Evolutionary conservation across 2,329 filamentous ascomycete genomes (phyloP).

Genomic region (Paecilomyces sp.): DNA sequence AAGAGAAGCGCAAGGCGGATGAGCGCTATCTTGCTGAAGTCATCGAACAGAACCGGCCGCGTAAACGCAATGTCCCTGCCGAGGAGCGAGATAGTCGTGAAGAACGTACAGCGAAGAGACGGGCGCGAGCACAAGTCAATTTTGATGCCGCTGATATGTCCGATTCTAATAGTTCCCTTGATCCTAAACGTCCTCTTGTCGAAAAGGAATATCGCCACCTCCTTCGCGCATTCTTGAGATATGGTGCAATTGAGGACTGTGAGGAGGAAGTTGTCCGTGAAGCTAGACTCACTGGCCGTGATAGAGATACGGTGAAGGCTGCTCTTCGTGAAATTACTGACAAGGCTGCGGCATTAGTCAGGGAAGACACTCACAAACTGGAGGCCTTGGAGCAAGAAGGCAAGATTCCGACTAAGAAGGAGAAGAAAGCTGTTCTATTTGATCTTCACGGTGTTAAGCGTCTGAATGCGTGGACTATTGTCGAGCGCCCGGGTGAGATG

Average conservation of each 20-base stretch:
- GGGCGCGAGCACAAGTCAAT: conserved; percentile 57
- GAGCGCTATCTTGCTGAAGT: conserved; percentile 76
- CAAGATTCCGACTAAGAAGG: conserved; percentile 87
- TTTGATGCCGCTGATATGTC: conserved; percentile 65
- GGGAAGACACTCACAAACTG: conserved; percentile 62
- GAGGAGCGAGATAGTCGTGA: conserved; percentile 46
- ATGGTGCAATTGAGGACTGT: conserved; percentile 82
- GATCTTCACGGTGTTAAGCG: conserved; percentile 91
- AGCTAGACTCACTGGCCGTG: conserved; percentile 74
- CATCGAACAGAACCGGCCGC: conserved; percentile 77
- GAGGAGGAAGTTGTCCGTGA: conserved; percentile 81
- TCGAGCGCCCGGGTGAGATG: conserved; percentile 85
- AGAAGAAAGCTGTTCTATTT: conserved; percentile 93
- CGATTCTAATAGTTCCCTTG: conserved; percentile 55
- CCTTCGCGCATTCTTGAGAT: conserved; percentile 83
- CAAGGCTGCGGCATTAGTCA: conserved; percentile 60
- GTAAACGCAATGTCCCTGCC: conserved; percentile 61
- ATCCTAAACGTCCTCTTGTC: conserved; percentile 81
- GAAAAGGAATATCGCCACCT: conserved; percentile 92
- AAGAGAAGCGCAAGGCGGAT: conserved; percentile 77
- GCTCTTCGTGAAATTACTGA: conserved; percentile 74
- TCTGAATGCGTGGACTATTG: conserved; percentile 89
- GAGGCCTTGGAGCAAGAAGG: conserved; percentile 63
- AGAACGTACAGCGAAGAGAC: conserved; percentile 63
- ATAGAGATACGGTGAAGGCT: conserved; percentile 68